Evolutionary conservation across 306 rosid genomes (phyloP).

Genomic region (Cyclanthera cordifolia): DNA sequence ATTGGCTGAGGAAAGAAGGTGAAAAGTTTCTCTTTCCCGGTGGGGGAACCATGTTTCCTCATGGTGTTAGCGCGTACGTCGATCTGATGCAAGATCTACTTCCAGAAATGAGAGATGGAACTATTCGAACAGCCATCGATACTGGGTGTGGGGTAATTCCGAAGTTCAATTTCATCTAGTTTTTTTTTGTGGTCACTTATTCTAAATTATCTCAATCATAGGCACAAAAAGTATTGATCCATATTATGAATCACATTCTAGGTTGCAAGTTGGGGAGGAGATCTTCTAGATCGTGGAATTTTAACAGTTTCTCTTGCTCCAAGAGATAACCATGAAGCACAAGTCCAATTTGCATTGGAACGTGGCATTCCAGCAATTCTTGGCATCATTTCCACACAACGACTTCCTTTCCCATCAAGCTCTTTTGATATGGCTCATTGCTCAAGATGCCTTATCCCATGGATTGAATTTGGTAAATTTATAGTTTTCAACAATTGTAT

Average conservation of each 20-base stretch:
- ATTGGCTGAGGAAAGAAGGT: slow-evolving; percentile 95
- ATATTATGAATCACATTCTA: slow-evolving; percentile 18
- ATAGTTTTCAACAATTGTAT: not conserved
- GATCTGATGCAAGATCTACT: slow-evolving; percentile 82
- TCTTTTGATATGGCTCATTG: slow-evolving; percentile 99
- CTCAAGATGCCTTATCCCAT: slow-evolving; percentile 98
- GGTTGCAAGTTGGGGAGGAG: slow-evolving; percentile 99
- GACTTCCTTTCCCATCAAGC: slow-evolving; percentile 91
- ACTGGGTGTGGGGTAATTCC: slow-evolving; percentile 98
- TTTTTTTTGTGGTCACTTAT: not conserved
- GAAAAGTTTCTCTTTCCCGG: slow-evolving; percentile 97
- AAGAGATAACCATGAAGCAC: slow-evolving; percentile 99
- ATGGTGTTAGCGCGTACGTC: slow-evolving; percentile 82
- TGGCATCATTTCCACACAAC: slow-evolving; percentile 90
- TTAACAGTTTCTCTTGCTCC: slow-evolving; percentile 91
- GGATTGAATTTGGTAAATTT: slow-evolving; percentile 92
- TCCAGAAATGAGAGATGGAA: slow-evolving; percentile 91
- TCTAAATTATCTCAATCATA: not conserved
- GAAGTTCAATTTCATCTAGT: too few species aligned
- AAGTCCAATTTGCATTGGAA: slow-evolving; percentile 93
- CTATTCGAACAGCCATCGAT: slow-evolving; percentile 86
- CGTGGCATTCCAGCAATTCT: slow-evolving; percentile 98
- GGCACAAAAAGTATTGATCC: slow-evolving; percentile 6
- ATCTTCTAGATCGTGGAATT: slow-evolving; percentile 82
- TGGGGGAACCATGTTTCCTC: slow-evolving; percentile 97